Base-by-base conservation (phyloP, 192 early-diverging fungal species). In the Coemansia javaensis region DNA sequence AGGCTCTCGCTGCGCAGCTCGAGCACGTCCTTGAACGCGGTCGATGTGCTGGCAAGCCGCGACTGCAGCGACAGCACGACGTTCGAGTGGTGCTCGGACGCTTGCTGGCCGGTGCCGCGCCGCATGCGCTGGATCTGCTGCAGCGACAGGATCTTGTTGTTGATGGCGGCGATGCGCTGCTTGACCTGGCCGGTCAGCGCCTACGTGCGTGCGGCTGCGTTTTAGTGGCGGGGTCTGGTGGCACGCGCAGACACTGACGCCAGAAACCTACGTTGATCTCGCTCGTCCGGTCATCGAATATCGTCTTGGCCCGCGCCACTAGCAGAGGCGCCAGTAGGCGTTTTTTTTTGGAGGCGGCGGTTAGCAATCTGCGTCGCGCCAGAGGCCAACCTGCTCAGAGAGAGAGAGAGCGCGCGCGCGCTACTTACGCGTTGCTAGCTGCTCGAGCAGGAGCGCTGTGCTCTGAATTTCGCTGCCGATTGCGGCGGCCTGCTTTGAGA, bases 251-350 rank as follows among this genome's bases (percentile, higher is more conserved):
- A 21, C 12, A 13, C 12, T n/a, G n/a, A n/a, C n/a, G n/a, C n/a
- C n/a, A n/a, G n/a, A n/a, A n/a, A 34, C 76, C 27, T 81, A 85
- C 82, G 49, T 89, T 93, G 50, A 99, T 97, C 55, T 99, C 95
- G 7, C 84, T 80, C 10, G 95, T 91, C 59, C 84, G 85, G 76
- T 99, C 97, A 66, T 99, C 95, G 54, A 99, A 98, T 48, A 99
- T 69, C 3, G 95, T 90, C 66, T 93, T 93, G 41, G 90, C 77
- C 44, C 93, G 92, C n/a, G 97, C 97, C 55, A 99, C 65, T 67
- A 56, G 17, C n/a, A n/a, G n/a, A n/a, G n/a, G n/a, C n/a, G n/a
- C n/a, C n/a, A n/a, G n/a, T n/a, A n/a, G n/a, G n/a, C n/a, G n/a
- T n/a, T n/a, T n/a, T n/a, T n/a, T n/a, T n/a, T n/a, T n/a, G n/a